phyloP scores from a whole-genome alignment of 441 rosid species.

The Populus hybrid region DNA sequence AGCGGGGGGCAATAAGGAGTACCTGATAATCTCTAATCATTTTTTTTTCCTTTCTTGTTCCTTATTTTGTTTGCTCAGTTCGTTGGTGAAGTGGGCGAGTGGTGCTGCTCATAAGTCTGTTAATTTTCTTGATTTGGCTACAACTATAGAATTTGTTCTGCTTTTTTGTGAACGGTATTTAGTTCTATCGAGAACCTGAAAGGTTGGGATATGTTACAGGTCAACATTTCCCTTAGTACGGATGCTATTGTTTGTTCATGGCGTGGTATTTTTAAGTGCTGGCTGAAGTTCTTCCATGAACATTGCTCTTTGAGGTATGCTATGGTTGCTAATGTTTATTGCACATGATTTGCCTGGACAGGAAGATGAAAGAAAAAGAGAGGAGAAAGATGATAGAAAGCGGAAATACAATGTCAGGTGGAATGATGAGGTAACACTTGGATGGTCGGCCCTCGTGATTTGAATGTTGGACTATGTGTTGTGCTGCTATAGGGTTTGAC shows the following conservation, averaged over 20 bases:
- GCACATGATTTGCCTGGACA: conserved; percentile 19
- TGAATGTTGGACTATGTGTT: not conserved
- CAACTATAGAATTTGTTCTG: too few species aligned
- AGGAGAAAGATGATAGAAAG: conserved; percentile 84
- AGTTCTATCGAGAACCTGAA: too few species aligned
- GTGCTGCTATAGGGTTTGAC: not conserved
- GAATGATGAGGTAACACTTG: conserved; percentile 65
- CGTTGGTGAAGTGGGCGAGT: not conserved
- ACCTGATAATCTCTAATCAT: too few species aligned
- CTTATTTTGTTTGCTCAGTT: too few species aligned
- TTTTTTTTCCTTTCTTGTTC: too few species aligned
- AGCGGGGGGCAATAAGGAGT: too few species aligned
- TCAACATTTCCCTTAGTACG: too few species aligned
- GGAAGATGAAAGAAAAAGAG: conserved; percentile 72
- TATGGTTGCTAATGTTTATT: not conserved
- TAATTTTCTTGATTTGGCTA: too few species aligned
- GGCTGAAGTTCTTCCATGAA: not conserved
- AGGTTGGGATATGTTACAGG: too few species aligned
- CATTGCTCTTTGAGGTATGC: not conserved
- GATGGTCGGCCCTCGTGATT: not conserved
- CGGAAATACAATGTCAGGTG: conserved; percentile 84
- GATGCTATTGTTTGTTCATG: too few species aligned
- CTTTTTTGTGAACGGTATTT: too few species aligned
- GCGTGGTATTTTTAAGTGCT: too few species aligned
- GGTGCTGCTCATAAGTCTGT: not conserved